Evolutionary conservation across 164 flowering plant genomes (phyloP), one percentile per base, ranked within the genome.

Genomic region (Magnolia sinica): DNA sequence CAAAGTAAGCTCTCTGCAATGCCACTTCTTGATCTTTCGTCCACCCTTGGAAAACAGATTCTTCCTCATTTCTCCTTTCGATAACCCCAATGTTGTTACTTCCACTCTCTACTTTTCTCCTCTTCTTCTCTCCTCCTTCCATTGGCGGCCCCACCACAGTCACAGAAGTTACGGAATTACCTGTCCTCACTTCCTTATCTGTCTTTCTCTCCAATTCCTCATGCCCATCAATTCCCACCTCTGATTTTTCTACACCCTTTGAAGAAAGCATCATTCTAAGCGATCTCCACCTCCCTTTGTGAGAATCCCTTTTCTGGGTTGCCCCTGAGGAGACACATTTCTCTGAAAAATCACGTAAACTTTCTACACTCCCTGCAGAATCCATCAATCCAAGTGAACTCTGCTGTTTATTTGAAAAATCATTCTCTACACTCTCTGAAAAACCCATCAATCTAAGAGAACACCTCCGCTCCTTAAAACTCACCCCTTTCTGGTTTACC

Each of bases 11-110:
- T 79, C 84, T 87, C 80, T 84, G 87, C 87, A 96, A 76, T 29
- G 93, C 92, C 69, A 68, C 51, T 76, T 91, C 95, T 82, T 93
- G 97, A 70, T 93, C 96, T 76, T 85, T 74, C 6, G 90, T 89
- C 99, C 99, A 96, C 59, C 87, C 93, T 13, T 49, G 75, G 73
- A 58, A 58, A 27, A n/a, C 78, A 27, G 23, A 68, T 68, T 70
- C 80, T 70, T 79, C 82, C 52, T 23, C 22, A 45, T 59, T 22
- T 64, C 37, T 59, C 49, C 51, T 51, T 77, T 51, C 24, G 8
- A 78, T 61, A 14, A 9, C 50, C 68, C 65, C 18, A 10, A 10
- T 18, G 23, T 55, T 52, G 37, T 45, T 74, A 72, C 71, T 18
- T 68, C 51, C 70, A 19, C 29, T 22, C 1, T 58, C 29, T 51